A percentile compares a stretch with the other conserved stretches of the same genome.
Conservation (phyloP, 2,329 filamentous ascomycete species). For the Fusarium caatingaense region DNA sequence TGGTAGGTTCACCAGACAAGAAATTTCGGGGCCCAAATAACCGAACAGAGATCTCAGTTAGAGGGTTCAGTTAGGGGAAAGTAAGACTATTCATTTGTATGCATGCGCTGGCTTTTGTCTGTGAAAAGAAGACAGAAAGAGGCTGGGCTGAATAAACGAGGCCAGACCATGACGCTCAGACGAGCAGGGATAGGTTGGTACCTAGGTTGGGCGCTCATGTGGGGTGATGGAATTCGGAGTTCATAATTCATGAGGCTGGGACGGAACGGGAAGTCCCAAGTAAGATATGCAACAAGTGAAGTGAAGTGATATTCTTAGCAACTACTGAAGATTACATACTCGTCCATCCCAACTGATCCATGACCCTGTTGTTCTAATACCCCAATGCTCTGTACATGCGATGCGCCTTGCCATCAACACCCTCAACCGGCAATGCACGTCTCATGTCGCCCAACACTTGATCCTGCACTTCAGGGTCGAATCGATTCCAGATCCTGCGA, state of each 20-base stretch:
- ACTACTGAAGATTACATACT: constrained; percentile 17
- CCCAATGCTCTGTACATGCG: constrained; percentile 40
- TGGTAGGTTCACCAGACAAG: background rate
- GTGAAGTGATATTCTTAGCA: constrained; percentile 16
- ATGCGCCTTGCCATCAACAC: constrained; percentile 24
- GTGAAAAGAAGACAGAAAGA: constrained; percentile 41
- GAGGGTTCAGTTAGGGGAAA: background rate
- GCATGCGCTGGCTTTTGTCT: constrained; percentile 27
- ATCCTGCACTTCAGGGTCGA: constrained; percentile 36
- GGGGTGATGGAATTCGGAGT: constrained; percentile 32
- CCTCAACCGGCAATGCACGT: constrained; percentile 20
- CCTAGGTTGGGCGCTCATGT: constrained; percentile 10
- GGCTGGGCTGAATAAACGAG: constrained; percentile 40
- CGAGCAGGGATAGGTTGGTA: constrained; percentile 27
- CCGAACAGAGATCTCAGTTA: constrained; percentile 17
- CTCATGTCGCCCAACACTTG: constrained; percentile 35
- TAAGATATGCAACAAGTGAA: constrained; percentile 34
- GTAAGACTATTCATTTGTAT: constrained; percentile 14
- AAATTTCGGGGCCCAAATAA: constrained; percentile 13
- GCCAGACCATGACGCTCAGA: constrained; percentile 43
- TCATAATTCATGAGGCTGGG: constrained; percentile 42
- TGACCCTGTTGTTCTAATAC: constrained; percentile 1
- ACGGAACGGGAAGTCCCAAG: constrained; percentile 1
- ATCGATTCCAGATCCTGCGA: constrained; percentile 38
- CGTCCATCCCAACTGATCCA: background rate